phyloP scores from a whole-genome alignment of 306 rosid species.

The Dalbergia cultrata region DNA sequence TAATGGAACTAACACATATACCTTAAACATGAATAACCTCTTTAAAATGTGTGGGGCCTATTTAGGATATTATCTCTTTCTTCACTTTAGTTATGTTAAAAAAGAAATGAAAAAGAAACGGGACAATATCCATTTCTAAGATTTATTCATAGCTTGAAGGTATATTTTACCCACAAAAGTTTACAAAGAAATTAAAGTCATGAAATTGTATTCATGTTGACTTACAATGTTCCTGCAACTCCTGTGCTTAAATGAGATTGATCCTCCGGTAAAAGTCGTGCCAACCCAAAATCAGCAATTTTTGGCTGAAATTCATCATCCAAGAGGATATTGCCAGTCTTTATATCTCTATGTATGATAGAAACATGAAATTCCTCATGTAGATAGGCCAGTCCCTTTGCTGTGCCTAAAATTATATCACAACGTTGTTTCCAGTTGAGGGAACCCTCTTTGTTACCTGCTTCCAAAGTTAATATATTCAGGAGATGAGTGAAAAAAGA shows the following conservation, averaged over 20 bases:
- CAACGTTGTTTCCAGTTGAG: conserved; percentile 69
- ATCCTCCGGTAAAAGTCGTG: conserved; percentile 74
- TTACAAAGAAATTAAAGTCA: conserved; percentile 3
- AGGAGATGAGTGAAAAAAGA: background rate
- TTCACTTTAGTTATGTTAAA: no score
- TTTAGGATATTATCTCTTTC: no score
- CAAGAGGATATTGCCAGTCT: conserved; percentile 69
- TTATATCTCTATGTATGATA: conserved; percentile 82
- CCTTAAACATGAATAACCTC: no score
- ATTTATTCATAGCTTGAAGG: background rate
- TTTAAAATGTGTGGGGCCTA: no score
- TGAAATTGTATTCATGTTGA: background rate
- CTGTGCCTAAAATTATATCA: conserved; percentile 68
- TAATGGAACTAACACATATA: no score
- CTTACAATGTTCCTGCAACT: conserved; percentile 85
- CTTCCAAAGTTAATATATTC: conserved; percentile 1
- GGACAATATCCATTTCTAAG: background rate
- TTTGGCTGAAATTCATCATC: conserved; percentile 65
- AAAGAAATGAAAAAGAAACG: no score
- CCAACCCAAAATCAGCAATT: conserved; percentile 80
- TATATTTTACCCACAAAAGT: background rate
- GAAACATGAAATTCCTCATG: conserved; percentile 75
- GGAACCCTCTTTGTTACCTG: conserved; percentile 59
- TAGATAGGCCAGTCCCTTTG: conserved; percentile 70
- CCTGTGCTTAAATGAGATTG: conserved; percentile 71